Conservation (phyloP, 495 filamentous ascomycete genomes). For the Aspergillus baeticus region DNA sequence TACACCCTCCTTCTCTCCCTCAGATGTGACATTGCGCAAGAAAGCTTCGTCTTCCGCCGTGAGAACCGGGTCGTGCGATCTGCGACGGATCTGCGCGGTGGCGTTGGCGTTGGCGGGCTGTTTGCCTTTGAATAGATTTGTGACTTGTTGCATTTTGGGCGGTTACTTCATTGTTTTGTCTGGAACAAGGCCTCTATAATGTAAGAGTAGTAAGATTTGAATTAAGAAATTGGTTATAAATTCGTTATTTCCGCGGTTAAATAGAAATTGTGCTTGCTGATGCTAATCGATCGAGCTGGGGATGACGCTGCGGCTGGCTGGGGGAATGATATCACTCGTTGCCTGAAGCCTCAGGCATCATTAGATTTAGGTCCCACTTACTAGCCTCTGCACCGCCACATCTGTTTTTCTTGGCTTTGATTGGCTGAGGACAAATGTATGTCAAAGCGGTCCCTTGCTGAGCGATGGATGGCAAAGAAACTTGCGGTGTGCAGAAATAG, state of each 20-base stretch:
- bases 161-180: not conserved
- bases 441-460: not conserved
- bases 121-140: conserved; percentile 41
- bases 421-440: not conserved
- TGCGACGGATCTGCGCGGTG: conserved; percentile 22
- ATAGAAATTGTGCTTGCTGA: not conserved
- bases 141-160: conserved; percentile 41
- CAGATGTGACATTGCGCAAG: conserved; percentile 45
- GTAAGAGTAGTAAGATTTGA: too few relatives aligned
- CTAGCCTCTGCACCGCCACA: conserved; percentile 5
- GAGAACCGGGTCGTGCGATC: conserved; percentile 48
- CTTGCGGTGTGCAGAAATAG: too few relatives aligned
- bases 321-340: not conserved
- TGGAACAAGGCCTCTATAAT: not conserved
- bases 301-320: not conserved
- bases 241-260: too few relatives aligned
- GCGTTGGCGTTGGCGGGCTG: not conserved
- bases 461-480: too few relatives aligned
- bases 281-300: not conserved
- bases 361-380: not conserved
- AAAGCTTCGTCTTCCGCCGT: conserved; percentile 57
- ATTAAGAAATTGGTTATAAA: too few relatives aligned
- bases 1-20: not conserved
- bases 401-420: not conserved
- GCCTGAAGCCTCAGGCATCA: not conserved